These are phyloP conservation scores for Nakazawaea anatomiae DNA, from an alignment of 805 yeast genomes.

Conservation along the genomic window DNA sequence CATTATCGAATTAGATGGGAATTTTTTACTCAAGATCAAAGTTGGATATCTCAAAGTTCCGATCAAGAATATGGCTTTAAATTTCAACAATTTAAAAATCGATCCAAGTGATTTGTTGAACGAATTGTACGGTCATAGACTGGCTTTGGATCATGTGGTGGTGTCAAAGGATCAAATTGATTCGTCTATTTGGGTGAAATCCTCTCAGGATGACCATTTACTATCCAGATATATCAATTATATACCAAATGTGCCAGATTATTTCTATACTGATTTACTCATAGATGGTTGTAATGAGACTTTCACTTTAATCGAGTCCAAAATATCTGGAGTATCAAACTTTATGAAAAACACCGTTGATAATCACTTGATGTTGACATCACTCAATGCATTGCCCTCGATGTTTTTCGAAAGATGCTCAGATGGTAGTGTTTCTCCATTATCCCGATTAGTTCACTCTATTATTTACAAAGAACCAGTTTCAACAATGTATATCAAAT, in stretches of 20 bases:
- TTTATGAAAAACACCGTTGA: neutral
- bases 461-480: neutral
- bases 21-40: slow-evolving; percentile 3
- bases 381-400: neutral
- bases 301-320: neutral
- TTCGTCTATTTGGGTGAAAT: neutral
- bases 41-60: slow-evolving; percentile 4
- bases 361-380: neutral
- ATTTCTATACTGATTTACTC: neutral
- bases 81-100: neutral
- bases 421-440: neutral
- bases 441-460: slow-evolving; percentile 4
- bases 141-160: neutral
- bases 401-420: neutral
- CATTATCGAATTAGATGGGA: neutral
- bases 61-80: neutral
- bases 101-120: slow-evolving; percentile 7
- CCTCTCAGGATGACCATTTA: neutral
- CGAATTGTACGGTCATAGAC: neutral
- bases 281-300: neutral
- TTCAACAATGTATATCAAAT: neutral
- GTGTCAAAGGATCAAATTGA: neutral
- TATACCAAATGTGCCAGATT: slow-evolving; percentile 3
- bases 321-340: neutral
- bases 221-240: neutral